A percentile compares a stretch with the other conserved stretches of the same genome.
Conservation (phyloP, 257 asterid species). For the Plantago major region DNA sequence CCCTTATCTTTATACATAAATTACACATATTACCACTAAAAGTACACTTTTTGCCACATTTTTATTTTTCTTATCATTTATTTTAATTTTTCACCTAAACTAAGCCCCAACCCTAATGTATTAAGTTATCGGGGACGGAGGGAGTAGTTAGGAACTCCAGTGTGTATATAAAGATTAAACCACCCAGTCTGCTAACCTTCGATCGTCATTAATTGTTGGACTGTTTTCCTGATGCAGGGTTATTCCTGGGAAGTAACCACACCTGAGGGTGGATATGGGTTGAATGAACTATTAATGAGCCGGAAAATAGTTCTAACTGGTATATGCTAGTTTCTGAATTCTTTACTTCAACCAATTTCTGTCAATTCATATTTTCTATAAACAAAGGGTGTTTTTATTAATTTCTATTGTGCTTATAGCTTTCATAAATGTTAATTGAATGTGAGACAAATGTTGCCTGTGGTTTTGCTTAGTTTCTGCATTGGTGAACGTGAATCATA, state of each 20-base stretch:
- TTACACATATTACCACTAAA: too few relatives aligned
- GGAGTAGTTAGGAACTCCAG: neutral
- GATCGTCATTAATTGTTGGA: neutral
- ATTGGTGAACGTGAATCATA: slow-evolving; percentile 1
- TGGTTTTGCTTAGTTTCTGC: neutral
- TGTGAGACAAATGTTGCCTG: neutral
- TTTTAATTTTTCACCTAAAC: too few relatives aligned
- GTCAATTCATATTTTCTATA: neutral
- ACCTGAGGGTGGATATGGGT: slow-evolving; percentile 92
- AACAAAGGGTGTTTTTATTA: slow-evolving; percentile 1
- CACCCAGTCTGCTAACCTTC: neutral
- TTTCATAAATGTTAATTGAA: neutral
- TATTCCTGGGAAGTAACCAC: slow-evolving; percentile 95
- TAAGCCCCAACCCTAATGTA: too few relatives aligned
- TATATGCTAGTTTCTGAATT: slow-evolving; percentile 19
- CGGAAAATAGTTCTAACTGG: slow-evolving; percentile 76
- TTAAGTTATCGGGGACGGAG: too few relatives aligned
- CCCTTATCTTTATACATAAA: too few relatives aligned
- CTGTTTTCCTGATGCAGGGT: slow-evolving; percentile 56
- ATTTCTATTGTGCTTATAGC: slow-evolving; percentile 1
- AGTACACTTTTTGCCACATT: too few relatives aligned
- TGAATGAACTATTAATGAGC: slow-evolving; percentile 60
- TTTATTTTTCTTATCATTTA: too few relatives aligned
- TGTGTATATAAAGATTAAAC: neutral
- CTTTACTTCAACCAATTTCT: slow-evolving; percentile 1